Base-by-base conservation (phyloP, 1,284 basidiomycete genomes). In the Trametes pubescens region DNA sequence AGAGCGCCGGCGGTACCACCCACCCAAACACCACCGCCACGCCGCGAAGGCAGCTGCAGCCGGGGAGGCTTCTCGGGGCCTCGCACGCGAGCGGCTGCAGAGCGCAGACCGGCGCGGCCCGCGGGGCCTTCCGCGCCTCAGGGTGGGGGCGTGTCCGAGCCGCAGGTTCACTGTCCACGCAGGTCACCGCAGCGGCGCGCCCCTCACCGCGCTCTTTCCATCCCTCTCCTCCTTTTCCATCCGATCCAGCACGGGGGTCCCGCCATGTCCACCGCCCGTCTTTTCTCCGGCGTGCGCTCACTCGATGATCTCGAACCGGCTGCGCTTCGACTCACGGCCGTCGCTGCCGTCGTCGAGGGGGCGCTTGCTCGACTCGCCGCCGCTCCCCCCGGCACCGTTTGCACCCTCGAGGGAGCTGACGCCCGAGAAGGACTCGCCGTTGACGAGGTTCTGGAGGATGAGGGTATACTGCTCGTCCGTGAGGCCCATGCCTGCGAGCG, bases 391-490 rank as follows among this genome's bases (percentile, higher is more conserved):
- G 48, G 47, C 61, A 56, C 59, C 69, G 55, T 61, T 61, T 59
- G 65, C 65, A 63, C 73, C 71, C 60, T 78, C 75, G 13, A 75
- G 64, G 21, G 77, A 69, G 29, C 77, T 73, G 37, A 80, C 71
- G 43, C 77, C 79, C 68, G 75, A 72, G 71, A 89, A 83, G 7
- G 79, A 80, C 70, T 89, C 87, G 40, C 82, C 85, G 72, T 79
- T 84, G 35, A 90, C 85, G 58, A 91, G 80, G 59, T 85, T 85
- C 73, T 86, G 86, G 68, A 93, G 73, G 61, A 93, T 91, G 69
- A 83, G 76, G 56, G 82, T 84, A 75, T 92, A 93, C 76, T 91
- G 88, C 73, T 93, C 90, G 69, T 92, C 90, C 21, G 88, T 86
- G 38, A 93, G 81, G 21, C 89, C 90, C 85, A 92, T 88, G 18